Base-by-base conservation (phyloP, 2,329 filamentous ascomycete genomes). In the Ramularia endophylla region DNA sequence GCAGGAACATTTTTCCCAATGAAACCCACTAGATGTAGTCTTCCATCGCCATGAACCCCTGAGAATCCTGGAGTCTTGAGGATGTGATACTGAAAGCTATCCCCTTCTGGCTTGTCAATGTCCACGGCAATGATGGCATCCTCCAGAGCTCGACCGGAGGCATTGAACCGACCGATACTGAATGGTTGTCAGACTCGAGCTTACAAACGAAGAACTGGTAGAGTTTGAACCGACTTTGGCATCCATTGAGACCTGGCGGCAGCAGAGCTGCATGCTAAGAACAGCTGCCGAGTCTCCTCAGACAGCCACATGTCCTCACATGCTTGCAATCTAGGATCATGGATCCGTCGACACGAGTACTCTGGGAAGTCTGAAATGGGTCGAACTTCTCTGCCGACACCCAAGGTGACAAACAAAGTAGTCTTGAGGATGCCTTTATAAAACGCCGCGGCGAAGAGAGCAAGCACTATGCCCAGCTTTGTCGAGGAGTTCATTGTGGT, bases 261-360 rank as follows among this genome's bases (percentile, higher is more conserved):
- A 8, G 47, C 31, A 27, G 48, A 41, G 8, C 49, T 52, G 28
- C 51, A 54, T 18, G 51, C 49, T 4, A 52, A 37, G 28, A 54
- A 54, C 5, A 54, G 38, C 36, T 52, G 47, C 12, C 51, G 43
- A 9, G 49, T 50, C 19, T 41, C 27, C 27, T 54, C 51, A 1
- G 51, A 54, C 9, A 54, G 36, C 49, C 49, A 54, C 47, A 52
- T 48, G 17, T 54, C 51, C 31, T 54, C 51, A 27, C 51, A 54
- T 25, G 51, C 51, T 18, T 52, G 40, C 12, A 54, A 27, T 22
- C 43, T 42, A 9, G 43, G 41, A 29, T 50, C 51, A 5, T 44
- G n/a, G 16, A 54, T 50, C 12, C 39, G 41, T 13, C 49, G 40
- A 42, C 51, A 54, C 40, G 43, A 27, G 36, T 54, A 54, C 11